Base-by-base conservation (phyloP, 2,329 filamentous ascomycete genomes). In the Xylariaceae sp. region DNA sequence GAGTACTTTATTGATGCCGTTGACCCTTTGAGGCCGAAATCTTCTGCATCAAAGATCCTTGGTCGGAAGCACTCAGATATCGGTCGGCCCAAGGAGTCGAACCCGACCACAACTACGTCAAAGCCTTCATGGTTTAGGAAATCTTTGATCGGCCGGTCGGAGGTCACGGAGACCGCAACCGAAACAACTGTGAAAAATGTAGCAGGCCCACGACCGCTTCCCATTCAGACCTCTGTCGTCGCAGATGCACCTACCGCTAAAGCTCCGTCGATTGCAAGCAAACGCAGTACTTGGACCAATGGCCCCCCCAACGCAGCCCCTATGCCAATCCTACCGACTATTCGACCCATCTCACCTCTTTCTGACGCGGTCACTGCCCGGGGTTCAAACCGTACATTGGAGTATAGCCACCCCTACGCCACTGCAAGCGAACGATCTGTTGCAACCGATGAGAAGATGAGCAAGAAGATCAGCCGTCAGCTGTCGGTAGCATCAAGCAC, bases 111-210 rank as follows among this genome's bases (percentile, higher is more conserved):
- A 0, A 77, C 86, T 8, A 79, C 88, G 16, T 81, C 88, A 5
- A 96, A 96, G 74, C 88, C 89, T 21, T 97, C 92, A 0, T 99
- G 94, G 94, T 96, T 99, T 74, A 84, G 94, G 61, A 91, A 95
- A 70, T 97, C 94, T 12, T 79, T 99, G 54, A 95, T 96, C 66
- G 87, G 88, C 53, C 83, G 88, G 55, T 85, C 87, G 43, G 86
- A 89, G 45, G 85, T 79, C 62, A 77, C 83, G 10, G 86, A 88
- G 50, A 77, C 80, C n/a, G 74, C 83, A 8, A 67, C 73, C 3
- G 71, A 76, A 50, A 65, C 75, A 15, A 72, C 71, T 21, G 66
- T 68, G 22, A 83, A 82, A 65, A 79, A 81, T 21, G 68, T 67
- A 5, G 71, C 72, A 6, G 71, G 73, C 36, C 73, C 76, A 9